Percentiles rank a stretch among this genome's conserved stretches.
phyloP scores from a whole-genome alignment of 2,329 filamentous ascomycete species.

The Hypoxylon sp. region DNA sequence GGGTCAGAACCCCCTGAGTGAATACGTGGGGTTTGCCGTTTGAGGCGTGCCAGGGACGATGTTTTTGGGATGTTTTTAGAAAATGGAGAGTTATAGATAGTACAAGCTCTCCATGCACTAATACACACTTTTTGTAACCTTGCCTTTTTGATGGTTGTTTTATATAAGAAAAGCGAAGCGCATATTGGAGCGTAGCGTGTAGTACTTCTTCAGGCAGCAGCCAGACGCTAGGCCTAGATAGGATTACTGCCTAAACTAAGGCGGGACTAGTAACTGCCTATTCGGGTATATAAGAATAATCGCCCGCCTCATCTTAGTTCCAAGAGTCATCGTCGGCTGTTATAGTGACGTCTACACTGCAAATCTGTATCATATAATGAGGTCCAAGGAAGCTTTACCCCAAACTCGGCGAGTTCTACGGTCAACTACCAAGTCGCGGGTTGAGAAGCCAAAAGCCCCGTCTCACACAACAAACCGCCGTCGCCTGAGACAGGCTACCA shows the following conservation, averaged over 20 bases:
- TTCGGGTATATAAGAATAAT: slow-evolving; percentile 8
- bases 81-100: neutral
- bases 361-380: neutral
- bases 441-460: neutral
- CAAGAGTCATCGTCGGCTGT: neutral
- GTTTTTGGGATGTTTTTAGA: neutral
- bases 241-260: neutral
- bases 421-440: neutral
- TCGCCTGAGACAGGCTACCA: neutral
- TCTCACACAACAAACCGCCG: neutral
- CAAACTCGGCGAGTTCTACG: neutral
- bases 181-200: neutral
- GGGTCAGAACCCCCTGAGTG: neutral
- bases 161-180: neutral
- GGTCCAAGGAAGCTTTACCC: neutral
- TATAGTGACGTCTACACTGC: too few relatives aligned
- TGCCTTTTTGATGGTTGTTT: too few relatives aligned
- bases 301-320: neutral
- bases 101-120: neutral
- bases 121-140: neutral
- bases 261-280: neutral
- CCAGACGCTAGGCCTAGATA: neutral
- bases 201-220: neutral
- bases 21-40: neutral
- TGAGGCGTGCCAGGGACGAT: neutral